phyloP scores from a whole-genome alignment of 257 asterid genomes.

The Forsythia viridissima region DNA sequence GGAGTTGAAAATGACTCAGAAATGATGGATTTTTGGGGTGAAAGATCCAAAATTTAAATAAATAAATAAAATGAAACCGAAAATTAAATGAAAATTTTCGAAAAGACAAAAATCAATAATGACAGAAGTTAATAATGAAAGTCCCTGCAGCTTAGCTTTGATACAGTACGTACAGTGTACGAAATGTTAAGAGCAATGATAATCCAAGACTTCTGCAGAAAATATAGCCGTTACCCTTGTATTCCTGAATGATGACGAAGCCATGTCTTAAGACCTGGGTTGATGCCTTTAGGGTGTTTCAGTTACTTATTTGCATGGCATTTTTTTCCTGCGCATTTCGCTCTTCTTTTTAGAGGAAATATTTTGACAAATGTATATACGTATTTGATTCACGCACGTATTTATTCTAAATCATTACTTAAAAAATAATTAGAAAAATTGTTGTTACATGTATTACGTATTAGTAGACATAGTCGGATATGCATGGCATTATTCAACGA shows the following conservation, averaged over 20 bases:
- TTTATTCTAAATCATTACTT: no score
- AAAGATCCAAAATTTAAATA: neutral
- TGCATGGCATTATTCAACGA: no score
- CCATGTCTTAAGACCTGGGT: neutral
- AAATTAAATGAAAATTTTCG: neutral
- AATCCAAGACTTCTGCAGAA: neutral
- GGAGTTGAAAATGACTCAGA: neutral
- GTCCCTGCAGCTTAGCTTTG: neutral
- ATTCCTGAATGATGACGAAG: neutral
- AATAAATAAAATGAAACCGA: neutral
- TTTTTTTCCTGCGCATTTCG: neutral
- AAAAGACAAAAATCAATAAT: neutral
- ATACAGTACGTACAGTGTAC: neutral
- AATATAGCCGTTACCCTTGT: constrained; percentile 14
- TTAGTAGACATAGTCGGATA: no score
- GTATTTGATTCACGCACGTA: no score
- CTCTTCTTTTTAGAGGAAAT: neutral
- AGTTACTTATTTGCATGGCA: neutral
- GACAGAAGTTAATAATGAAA: neutral
- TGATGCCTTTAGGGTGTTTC: neutral
- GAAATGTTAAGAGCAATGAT: neutral
- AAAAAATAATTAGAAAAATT: no score
- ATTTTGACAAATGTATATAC: no score
- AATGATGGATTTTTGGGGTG: neutral
- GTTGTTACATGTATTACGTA: no score